These are phyloP conservation scores for Pythium inflatum DNA, from an alignment of 352 stramenopile genomes.

Conservation along the genomic window DNA sequence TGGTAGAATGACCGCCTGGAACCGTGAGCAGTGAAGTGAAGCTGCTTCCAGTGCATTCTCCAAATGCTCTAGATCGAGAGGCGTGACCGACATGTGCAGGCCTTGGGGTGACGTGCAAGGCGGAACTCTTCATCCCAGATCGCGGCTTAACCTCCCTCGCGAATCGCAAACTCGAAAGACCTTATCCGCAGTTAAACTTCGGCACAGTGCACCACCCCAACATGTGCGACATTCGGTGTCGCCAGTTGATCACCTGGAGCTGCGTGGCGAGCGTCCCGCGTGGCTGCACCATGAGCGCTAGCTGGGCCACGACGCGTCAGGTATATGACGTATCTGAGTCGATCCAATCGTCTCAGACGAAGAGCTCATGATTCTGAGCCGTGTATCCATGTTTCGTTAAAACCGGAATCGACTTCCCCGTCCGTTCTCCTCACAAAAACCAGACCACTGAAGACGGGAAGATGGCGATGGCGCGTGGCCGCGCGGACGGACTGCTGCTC, in stretches of 20 bases:
- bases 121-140: slow-evolving; percentile 26
- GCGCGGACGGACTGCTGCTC: slow-evolving; percentile 4
- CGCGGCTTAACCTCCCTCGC: not conserved
- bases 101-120: not conserved
- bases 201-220: too few relatives aligned
- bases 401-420: too few relatives aligned
- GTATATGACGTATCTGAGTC: too few relatives aligned
- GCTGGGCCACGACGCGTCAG: not conserved
- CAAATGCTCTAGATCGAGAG: not conserved
- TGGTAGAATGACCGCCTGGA: slow-evolving; percentile 6
- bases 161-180: not conserved
- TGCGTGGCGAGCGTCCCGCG: not conserved
- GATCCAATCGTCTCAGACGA: too few relatives aligned
- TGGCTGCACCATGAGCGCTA: not conserved
- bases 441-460: too few relatives aligned
- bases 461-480: too few relatives aligned
- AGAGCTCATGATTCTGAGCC: too few relatives aligned
- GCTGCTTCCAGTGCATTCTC: not conserved
- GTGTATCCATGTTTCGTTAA: too few relatives aligned
- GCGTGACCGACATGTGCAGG: slow-evolving; percentile 7
- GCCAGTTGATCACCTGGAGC: not conserved
- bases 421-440: too few relatives aligned
- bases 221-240: not conserved
- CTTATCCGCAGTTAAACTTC: not conserved
- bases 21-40: not conserved